phyloP scores from a whole-genome alignment of 495 filamentous ascomycete species.

The Aspergillus haitiensis region DNA sequence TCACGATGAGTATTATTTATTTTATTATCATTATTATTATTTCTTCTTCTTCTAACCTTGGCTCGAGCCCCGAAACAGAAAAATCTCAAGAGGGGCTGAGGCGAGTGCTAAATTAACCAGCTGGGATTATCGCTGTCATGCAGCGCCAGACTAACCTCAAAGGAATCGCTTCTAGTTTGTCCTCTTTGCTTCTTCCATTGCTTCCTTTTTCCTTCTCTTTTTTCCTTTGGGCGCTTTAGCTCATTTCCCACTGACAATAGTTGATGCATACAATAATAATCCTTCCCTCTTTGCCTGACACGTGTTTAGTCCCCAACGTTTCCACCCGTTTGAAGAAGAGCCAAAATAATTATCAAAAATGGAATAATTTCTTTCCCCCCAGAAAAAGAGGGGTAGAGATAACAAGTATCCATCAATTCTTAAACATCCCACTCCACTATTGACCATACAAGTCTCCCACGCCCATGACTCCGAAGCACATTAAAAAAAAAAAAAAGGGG shows the following conservation, averaged over 20 bases:
- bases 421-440: no score
- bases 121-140: slow-evolving; percentile 13
- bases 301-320: not conserved
- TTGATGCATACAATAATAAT: slow-evolving; percentile 1
- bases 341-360: no score
- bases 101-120: not conserved
- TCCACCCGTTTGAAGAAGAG: not conserved
- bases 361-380: no score
- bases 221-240: not conserved
- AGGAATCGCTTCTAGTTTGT: not conserved
- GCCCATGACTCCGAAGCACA: not conserved
- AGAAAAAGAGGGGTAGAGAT: no score
- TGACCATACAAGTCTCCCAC: no score
- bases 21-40: no score
- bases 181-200: not conserved
- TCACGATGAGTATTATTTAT: no score
- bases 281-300: not conserved
- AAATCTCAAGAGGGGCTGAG: no score
- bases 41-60: no score
- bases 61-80: no score
- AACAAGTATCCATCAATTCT: no score
- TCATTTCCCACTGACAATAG: not conserved
- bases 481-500: not conserved
- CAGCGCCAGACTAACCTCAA: not conserved
- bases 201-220: slow-evolving; percentile 1